Conservation (phyloP, 257 asterid species). For the Oldenlandia corymbosa region DNA sequence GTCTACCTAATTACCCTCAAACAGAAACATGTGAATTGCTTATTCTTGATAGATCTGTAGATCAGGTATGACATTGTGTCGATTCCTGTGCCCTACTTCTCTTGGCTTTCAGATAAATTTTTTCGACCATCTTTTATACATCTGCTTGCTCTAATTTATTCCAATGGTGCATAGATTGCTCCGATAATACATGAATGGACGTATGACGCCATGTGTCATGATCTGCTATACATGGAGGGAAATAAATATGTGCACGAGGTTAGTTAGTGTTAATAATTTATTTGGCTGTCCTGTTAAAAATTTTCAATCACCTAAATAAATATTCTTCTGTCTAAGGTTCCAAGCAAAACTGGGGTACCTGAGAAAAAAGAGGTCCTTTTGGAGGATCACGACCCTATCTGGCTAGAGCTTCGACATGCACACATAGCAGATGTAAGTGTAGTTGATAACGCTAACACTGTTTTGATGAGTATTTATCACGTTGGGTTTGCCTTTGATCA, state of each 20-base stretch:
- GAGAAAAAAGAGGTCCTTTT: conserved; percentile 96
- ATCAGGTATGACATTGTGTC: conserved; percentile 55
- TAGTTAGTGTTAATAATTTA: conserved; percentile 18
- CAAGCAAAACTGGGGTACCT: conserved; percentile 67
- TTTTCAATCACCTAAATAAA: conserved; percentile 6
- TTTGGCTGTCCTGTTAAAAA: conserved; percentile 10
- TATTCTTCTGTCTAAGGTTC: conserved; percentile 52
- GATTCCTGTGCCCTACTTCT: conserved; percentile 11
- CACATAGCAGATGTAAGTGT: conserved; percentile 96
- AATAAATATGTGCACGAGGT: conserved; percentile 96
- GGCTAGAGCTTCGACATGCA: conserved; percentile 98
- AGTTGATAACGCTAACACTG: conserved; percentile 10
- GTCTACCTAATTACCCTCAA: conserved; percentile 74
- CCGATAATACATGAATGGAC: conserved; percentile 99
- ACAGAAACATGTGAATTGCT: conserved; percentile 96
- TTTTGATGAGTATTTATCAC: conserved; percentile 7
- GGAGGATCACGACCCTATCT: conserved; percentile 98
- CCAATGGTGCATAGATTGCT: conserved; percentile 53
- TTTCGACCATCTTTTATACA: background rate
- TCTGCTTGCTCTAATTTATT: background rate
- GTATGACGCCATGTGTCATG: conserved; percentile 99
- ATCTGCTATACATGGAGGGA: conserved; percentile 89
- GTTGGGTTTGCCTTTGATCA: conserved; percentile 20
- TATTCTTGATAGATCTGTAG: conserved; percentile 91
- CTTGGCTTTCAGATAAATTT: background rate